Conservation (phyloP, 164 flowering plant genomes). For the Vitis vinifera region DNA sequence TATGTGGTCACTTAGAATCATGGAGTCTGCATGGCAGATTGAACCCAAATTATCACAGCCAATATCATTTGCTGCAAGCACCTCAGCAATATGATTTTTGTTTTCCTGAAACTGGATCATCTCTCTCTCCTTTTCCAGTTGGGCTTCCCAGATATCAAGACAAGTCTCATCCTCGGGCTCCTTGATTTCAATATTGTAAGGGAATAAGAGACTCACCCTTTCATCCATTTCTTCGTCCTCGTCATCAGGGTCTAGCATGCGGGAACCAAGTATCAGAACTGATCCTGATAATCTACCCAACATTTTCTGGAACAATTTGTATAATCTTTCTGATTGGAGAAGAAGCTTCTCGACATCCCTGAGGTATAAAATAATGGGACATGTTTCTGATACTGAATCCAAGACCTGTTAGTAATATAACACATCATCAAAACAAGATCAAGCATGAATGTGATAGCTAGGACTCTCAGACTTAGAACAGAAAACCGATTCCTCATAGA, state of each 20-base stretch:
- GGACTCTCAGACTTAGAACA: not conserved
- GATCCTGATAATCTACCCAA: conserved; percentile 40
- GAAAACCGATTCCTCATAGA: not conserved
- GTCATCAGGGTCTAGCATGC: conserved; percentile 26
- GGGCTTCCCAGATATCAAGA: conserved; percentile 42
- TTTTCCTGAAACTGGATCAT: conserved; percentile 41
- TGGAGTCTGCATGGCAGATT: conserved; percentile 41
- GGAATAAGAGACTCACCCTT: conserved; percentile 33
- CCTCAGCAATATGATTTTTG: conserved; percentile 49
- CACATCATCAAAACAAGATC: not conserved
- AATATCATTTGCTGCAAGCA: conserved; percentile 49
- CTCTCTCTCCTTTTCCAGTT: conserved; percentile 50
- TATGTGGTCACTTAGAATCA: conserved; percentile 38
- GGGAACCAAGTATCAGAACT: conserved; percentile 47
- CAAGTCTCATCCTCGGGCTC: conserved; percentile 47
- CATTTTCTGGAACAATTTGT: conserved; percentile 35
- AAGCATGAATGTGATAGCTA: not conserved
- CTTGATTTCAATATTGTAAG: conserved; percentile 40
- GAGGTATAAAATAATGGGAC: conserved; percentile 41
- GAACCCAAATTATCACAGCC: conserved; percentile 49
- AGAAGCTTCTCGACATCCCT: conserved; percentile 46
- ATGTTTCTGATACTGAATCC: conserved; percentile 34
- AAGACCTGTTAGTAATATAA: conserved; percentile 31
- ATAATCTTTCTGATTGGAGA: conserved; percentile 36
- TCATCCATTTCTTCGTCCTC: conserved; percentile 39